phyloP scores from a whole-genome alignment of 1,284 basidiomycete species.

The Pascua sp. region DNA sequence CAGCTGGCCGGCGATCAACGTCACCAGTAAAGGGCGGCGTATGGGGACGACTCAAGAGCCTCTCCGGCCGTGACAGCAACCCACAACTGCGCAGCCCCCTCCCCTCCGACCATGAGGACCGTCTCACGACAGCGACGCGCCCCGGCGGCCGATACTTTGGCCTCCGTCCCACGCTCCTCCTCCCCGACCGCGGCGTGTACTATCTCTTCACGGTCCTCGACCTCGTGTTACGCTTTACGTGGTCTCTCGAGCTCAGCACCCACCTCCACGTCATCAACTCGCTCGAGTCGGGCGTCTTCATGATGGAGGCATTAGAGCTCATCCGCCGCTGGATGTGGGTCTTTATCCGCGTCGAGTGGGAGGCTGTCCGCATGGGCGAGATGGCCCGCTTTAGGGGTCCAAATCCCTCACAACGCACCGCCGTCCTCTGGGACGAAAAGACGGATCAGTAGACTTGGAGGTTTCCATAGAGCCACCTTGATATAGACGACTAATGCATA shows the following conservation, averaged over 20 bases:
- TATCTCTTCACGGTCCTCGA: slow-evolving; percentile 80
- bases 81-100: slow-evolving; percentile 5
- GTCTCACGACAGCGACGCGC: slow-evolving; percentile 25
- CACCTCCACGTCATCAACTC: slow-evolving; percentile 81
- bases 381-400: slow-evolving; percentile 21
- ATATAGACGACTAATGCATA: not conserved
- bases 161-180: slow-evolving; percentile 66
- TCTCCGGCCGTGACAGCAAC: not conserved
- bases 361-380: slow-evolving; percentile 63
- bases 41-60: not conserved
- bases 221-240: slow-evolving; percentile 85
- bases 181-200: slow-evolving; percentile 74
- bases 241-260: slow-evolving; percentile 85
- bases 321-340: slow-evolving; percentile 94
- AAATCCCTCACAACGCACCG: not conserved
- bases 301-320: slow-evolving; percentile 87
- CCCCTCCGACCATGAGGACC: slow-evolving; percentile 9
- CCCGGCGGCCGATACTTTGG: slow-evolving; percentile 56
- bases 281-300: slow-evolving; percentile 78
- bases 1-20: not conserved
- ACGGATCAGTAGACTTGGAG: slow-evolving; percentile 2
- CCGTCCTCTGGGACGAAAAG: slow-evolving; percentile 21
- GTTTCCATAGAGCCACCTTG: not conserved
- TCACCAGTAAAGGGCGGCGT: not conserved
- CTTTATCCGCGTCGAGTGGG: slow-evolving; percentile 94